phyloP scores from a whole-genome alignment of 495 filamentous ascomycete genomes.

The Penicillium turbatum region DNA sequence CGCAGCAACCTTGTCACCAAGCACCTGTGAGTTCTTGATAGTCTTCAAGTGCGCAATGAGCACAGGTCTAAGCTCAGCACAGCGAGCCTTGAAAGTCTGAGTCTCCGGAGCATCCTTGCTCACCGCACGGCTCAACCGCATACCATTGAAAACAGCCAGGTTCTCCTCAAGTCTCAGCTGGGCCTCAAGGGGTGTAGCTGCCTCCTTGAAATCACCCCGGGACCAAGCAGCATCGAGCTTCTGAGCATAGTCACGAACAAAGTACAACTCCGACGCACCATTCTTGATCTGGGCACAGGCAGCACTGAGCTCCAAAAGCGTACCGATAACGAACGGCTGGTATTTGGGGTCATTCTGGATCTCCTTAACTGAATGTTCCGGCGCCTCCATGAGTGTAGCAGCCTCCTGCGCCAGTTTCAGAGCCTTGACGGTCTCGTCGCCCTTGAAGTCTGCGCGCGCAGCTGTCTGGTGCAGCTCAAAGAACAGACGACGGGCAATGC shows the following conservation, averaged over 20 bases:
- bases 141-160: conserved; percentile 30
- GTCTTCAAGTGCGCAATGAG: conserved; percentile 1
- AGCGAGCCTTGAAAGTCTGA: conserved; percentile 15
- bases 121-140: conserved; percentile 22
- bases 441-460: conserved; percentile 39
- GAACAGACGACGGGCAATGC: conserved; percentile 46
- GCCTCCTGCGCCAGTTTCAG: conserved; percentile 46
- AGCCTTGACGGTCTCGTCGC: conserved; percentile 28
- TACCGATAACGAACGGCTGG: conserved; percentile 40
- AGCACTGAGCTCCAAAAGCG: conserved; percentile 44
- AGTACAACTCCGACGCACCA: conserved; percentile 23
- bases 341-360: conserved; percentile 27
- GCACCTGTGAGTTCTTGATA: background rate
- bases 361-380: conserved; percentile 32
- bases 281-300: conserved; percentile 30
- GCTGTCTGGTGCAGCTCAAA: conserved; percentile 48
- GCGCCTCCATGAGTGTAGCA: conserved; percentile 47
- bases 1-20: background rate
- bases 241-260: conserved; percentile 35
- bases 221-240: conserved; percentile 34
- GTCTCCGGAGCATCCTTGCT: background rate
- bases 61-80: conserved; percentile 10
- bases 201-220: conserved; percentile 15
- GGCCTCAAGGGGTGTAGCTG: background rate
- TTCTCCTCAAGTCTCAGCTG: conserved; percentile 29